A percentile compares a stretch with the other conserved stretches of the same genome.
These are phyloP conservation scores for Ophiostoma sp. DNA, from an alignment of 2,329 filamentous ascomycete genomes.

Conservation along the genomic window DNA sequence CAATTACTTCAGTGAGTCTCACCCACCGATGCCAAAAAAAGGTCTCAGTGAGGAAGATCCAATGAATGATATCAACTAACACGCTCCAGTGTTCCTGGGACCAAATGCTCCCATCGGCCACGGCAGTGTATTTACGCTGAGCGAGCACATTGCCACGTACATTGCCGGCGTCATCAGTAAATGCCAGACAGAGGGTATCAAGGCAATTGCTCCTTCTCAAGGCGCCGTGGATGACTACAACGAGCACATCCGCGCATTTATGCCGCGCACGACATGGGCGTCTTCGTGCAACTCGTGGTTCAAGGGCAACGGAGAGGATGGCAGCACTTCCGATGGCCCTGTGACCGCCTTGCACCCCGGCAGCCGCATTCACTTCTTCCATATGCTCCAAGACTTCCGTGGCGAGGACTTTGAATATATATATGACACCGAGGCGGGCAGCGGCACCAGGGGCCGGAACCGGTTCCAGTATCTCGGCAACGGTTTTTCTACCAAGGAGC, in stretches of 20 bases:
- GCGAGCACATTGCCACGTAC: conserved; percentile 48
- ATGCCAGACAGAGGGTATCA: conserved; percentile 47
- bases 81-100: conserved; percentile 39
- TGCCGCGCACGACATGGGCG: conserved; percentile 50
- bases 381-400: conserved; percentile 47
- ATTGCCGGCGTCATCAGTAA: conserved; percentile 45
- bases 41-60: not conserved
- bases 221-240: conserved; percentile 47
- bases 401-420: conserved; percentile 51
- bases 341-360: conserved; percentile 49
- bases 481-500: conserved; percentile 46
- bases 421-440: conserved; percentile 32
- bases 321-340: conserved; percentile 38
- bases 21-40: not conserved
- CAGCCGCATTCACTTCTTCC: conserved; percentile 47
- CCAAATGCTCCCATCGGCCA: conserved; percentile 48
- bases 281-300: conserved; percentile 47
- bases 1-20: conserved; percentile 46
- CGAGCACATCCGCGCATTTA: conserved; percentile 45
- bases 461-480: conserved; percentile 50
- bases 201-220: conserved; percentile 41
- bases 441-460: conserved; percentile 32
- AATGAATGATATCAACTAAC: not conserved
- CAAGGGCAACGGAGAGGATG: conserved; percentile 37
- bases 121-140: conserved; percentile 47